Conservation (phyloP, 2,329 filamentous ascomycete genomes). For the Thyridium curvatum region DNA sequence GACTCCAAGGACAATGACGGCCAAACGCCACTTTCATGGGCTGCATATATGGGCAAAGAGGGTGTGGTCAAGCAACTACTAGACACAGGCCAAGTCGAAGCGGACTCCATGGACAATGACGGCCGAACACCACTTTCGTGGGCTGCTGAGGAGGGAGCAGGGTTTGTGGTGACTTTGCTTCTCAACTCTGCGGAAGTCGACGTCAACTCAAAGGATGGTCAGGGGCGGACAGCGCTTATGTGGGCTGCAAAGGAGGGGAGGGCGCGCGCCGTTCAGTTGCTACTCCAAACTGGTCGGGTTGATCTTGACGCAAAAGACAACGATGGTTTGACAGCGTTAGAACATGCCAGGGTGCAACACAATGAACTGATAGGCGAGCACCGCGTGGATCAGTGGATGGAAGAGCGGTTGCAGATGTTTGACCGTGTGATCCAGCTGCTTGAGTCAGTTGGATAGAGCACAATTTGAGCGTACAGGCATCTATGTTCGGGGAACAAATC, state of each 20-base stretch:
- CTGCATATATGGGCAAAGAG: background rate
- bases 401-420: too few species aligned
- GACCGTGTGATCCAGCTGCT: too few species aligned
- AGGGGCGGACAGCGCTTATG: background rate
- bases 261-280: background rate
- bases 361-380: too few species aligned
- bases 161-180: background rate
- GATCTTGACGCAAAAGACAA: background rate
- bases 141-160: background rate
- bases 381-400: too few species aligned
- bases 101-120: too few species aligned
- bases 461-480: too few species aligned
- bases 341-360: too few species aligned
- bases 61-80: background rate
- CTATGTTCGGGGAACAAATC: too few species aligned
- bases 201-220: background rate
- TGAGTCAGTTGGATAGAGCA: too few species aligned
- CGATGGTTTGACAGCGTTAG: background rate
- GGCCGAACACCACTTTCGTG: constrained; percentile 4
- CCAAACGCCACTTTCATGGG: background rate
- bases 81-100: too few species aligned
- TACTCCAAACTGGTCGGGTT: background rate
- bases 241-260: too few species aligned
- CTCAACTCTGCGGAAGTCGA: background rate
- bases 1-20: background rate